phyloP scores from a whole-genome alignment of 495 filamentous ascomycete genomes.

The Daldinia grandis region DNA sequence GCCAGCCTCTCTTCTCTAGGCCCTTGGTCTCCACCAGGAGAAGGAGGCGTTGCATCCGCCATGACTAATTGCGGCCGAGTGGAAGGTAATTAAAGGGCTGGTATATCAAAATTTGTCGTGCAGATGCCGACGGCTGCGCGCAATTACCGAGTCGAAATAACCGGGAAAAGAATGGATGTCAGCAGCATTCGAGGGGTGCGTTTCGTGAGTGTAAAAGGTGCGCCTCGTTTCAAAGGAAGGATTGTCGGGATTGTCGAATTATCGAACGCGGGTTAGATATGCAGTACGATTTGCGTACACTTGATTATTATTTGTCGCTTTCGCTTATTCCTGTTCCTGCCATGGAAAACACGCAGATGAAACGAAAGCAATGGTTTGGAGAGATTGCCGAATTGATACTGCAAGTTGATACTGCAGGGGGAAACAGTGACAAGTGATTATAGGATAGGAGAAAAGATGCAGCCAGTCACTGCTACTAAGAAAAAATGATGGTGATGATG shows the following conservation, averaged over 20 bases:
- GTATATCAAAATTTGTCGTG: conserved; percentile 11
- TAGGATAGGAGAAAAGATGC: conserved; percentile 19
- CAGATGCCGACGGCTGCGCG: conserved; percentile 25
- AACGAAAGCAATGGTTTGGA: conserved; percentile 30
- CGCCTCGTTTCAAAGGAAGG: conserved; percentile 11
- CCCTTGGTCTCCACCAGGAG: conserved; percentile 42
- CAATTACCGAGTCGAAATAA: conserved; percentile 19
- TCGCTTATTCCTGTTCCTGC: conserved; percentile 24
- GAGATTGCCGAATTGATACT: conserved; percentile 21
- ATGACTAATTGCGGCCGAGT: conserved; percentile 34
- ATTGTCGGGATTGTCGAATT: conserved; percentile 26
- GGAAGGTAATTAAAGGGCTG: conserved; percentile 10
- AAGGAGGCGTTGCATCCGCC: conserved; percentile 38
- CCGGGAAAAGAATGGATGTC: conserved; percentile 35
- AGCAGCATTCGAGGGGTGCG: conserved; percentile 12
- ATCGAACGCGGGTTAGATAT: conserved; percentile 14
- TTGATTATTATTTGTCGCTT: conserved; percentile 34
- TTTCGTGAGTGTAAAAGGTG: conserved; percentile 20
- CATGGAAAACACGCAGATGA: conserved; percentile 33
- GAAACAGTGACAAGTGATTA: conserved; percentile 21
- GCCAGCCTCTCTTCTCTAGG: conserved; percentile 33
- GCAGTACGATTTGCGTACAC: conserved; percentile 25
- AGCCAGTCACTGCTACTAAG: conserved; percentile 20
- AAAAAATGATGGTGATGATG: conserved; percentile 34
- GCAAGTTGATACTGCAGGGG: conserved; percentile 17